Percentiles rank a stretch among this genome's conserved stretches.
These are phyloP conservation scores for Hemileccinum impolitum DNA, from an alignment of 768 basidiomycete genomes.

Conservation along the genomic window DNA sequence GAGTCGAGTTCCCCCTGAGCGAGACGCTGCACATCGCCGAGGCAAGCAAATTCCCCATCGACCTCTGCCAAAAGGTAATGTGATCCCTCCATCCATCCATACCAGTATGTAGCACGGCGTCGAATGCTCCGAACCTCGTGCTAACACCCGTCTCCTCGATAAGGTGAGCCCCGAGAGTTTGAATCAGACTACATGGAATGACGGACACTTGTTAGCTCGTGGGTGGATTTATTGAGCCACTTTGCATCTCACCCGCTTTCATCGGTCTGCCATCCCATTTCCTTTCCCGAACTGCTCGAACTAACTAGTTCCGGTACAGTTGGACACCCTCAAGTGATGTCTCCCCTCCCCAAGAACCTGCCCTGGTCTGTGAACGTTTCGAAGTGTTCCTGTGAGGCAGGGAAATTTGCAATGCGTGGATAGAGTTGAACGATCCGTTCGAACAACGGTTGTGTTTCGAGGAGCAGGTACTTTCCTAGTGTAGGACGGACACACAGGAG, in stretches of 20 bases:
- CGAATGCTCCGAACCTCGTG: conserved; percentile 93
- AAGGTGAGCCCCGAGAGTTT: conserved; percentile 50
- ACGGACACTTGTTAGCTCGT: conserved; percentile 60
- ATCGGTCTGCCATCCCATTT: conserved; percentile 53
- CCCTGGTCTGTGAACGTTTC: conserved; percentile 96
- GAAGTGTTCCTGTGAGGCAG: conserved; percentile 98
- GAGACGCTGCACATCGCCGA: conserved; percentile 84
- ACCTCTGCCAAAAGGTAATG: conserved; percentile 76
- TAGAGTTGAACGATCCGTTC: conserved; percentile 98
- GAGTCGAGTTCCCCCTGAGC: conserved; percentile 89
- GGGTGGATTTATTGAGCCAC: conserved; percentile 95
- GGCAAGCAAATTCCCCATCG: conserved; percentile 84
- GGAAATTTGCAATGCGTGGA: conserved; percentile 99
- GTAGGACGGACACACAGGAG: too few species aligned
- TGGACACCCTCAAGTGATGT: conserved; percentile 99
- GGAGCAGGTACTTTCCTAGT: conserved; percentile 60
- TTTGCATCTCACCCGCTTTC: conserved; percentile 95
- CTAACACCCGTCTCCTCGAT: conserved; percentile 91
- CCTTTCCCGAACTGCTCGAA: neutral
- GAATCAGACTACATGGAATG: neutral
- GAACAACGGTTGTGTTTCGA: conserved; percentile 95
- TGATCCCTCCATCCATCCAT: neutral
- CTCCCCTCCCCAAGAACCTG: conserved; percentile 97
- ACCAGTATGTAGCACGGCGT: conserved; percentile 72
- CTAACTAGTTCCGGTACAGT: conserved; percentile 42